Evolutionary conservation across 1,284 basidiomycete species (phyloP), one percentile per base, ranked within the genome.

Genomic region (Filobasidium uniguttulatum): DNA sequence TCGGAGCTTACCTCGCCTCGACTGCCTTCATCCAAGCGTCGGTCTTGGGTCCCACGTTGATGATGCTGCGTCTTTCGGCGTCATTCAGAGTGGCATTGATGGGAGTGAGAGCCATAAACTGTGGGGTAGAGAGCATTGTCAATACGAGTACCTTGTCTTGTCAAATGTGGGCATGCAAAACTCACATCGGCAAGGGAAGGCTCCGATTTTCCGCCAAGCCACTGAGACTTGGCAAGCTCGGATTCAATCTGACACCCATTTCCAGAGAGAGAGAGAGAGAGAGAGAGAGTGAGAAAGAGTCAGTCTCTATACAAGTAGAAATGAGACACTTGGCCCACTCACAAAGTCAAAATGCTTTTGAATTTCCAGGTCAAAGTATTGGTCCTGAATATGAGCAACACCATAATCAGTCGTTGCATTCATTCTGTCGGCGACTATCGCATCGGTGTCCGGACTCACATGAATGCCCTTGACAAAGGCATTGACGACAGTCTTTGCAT

Each of bases 111-210:
- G 29, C 29, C 40, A 43, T 43, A 26, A 28, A 43, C 40, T 43
- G 40, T 26, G 3, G 10, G 31, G n/a, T 10, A n/a, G n/a, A 33
- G 9, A n/a, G 31, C 31, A 10, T n/a, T n/a, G n/a, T n/a, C n/a
- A n/a, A n/a, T n/a, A n/a, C n/a, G n/a, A n/a, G n/a, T n/a, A n/a
- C n/a, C n/a, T n/a, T n/a, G n/a, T n/a, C n/a, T n/a, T n/a, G n/a
- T n/a, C n/a, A n/a, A n/a, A n/a, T n/a, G n/a, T n/a, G n/a, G n/a
- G n/a, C n/a, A n/a, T n/a, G n/a, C n/a, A 7, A 5, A 12, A 48
- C 49, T 45, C 33, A 55, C 53, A 35, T 55, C 53, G 14, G 49
- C 53, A 5, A 49, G 36, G 14, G 46, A 46, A 6, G 53, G 53
- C 22, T 50, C 48, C 14, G 34, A 29, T 14, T 26, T 46, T 2